Evolutionary conservation across 2,329 filamentous ascomycete species (phyloP).

Genomic region (Hortaea sp.): DNA sequence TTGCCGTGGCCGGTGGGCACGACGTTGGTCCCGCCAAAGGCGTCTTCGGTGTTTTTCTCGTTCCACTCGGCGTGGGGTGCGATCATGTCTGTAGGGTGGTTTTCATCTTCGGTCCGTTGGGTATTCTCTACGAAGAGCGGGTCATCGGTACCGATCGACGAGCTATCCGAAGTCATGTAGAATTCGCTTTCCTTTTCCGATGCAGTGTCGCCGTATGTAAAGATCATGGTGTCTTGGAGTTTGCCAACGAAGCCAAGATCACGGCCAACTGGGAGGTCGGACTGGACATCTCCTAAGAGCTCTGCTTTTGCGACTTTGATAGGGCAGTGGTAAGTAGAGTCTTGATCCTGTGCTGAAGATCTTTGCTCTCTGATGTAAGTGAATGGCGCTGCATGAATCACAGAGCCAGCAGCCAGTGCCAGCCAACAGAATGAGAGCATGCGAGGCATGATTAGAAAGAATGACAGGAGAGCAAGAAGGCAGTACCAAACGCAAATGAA

Average conservation of each 20-base stretch:
- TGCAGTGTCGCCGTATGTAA: neutral
- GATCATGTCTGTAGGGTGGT: neutral
- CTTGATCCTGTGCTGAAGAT: neutral
- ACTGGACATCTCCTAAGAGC: neutral
- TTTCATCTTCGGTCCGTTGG: neutral
- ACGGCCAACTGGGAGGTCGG: neutral
- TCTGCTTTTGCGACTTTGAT: neutral
- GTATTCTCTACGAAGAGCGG: neutral
- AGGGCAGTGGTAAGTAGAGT: neutral
- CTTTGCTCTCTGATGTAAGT: neutral
- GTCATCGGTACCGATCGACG: neutral
- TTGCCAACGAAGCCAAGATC: slow-evolving; percentile 1
- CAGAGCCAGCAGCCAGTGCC: neutral
- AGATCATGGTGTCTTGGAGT: neutral
- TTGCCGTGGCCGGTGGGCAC: neutral
- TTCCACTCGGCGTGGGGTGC: neutral
- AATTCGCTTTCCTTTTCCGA: neutral
- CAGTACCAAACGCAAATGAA: too few species aligned
- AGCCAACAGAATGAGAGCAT: neutral
- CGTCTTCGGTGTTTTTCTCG: neutral
- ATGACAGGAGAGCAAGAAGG: too few species aligned
- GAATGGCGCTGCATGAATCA: neutral
- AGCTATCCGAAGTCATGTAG: neutral
- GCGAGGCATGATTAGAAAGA: too few species aligned
- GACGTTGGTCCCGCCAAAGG: slow-evolving; percentile 1